Evolutionary conservation across 495 filamentous ascomycete species (phyloP).

Genomic region (Lasiosphaeria ovina): DNA sequence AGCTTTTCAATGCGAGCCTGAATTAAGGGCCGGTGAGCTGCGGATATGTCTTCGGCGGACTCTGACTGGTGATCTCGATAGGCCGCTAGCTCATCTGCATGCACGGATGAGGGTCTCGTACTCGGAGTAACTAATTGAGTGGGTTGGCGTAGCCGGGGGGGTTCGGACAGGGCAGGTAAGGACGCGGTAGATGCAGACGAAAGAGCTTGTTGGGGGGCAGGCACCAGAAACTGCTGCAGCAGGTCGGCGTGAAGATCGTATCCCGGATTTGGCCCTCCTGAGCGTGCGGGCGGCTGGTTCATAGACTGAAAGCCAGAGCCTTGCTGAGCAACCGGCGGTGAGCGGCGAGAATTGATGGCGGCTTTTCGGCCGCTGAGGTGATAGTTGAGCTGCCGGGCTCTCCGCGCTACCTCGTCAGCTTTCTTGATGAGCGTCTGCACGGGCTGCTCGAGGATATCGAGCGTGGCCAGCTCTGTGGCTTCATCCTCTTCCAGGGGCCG

Average conservation of each 20-base stretch:
- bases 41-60: not conserved
- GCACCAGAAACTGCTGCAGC: constrained; percentile 40
- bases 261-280: constrained; percentile 21
- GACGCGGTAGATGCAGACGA: constrained; percentile 4
- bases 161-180: constrained; percentile 8
- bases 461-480: constrained; percentile 74
- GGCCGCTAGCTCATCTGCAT: constrained; percentile 10
- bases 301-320: constrained; percentile 22
- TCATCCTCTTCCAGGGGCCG: constrained; percentile 79
- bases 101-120: constrained; percentile 28
- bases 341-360: constrained; percentile 51
- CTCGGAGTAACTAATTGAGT: constrained; percentile 3
- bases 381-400: constrained; percentile 79
- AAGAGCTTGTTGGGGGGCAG: constrained; percentile 19
- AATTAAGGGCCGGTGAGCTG: constrained; percentile 60
- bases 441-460: constrained; percentile 79
- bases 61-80: not conserved
- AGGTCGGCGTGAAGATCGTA: constrained; percentile 43
- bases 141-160: not conserved
- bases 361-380: constrained; percentile 71
- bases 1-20: constrained; percentile 73
- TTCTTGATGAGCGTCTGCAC: constrained; percentile 70
- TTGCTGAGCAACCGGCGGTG: constrained; percentile 5
- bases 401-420: constrained; percentile 74
- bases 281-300: constrained; percentile 5